Conservation (phyloP, 495 filamentous ascomycete species). For the Neurospora cerealis region DNA sequence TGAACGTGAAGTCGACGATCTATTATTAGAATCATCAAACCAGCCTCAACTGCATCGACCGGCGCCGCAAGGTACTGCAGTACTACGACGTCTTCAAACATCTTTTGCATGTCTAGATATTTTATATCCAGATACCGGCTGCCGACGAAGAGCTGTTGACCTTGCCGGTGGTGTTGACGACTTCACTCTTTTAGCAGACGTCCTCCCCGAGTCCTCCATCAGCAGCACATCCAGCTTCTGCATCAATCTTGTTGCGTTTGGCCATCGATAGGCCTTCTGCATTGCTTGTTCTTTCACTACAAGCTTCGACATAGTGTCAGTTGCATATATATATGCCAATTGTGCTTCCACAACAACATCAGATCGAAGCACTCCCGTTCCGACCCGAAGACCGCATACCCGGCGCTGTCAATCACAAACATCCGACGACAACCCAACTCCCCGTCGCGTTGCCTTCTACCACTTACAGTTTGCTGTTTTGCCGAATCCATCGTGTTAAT, state of each 20-base stretch:
- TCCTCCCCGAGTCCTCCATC: background rate
- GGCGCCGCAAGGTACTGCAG: slow-evolving; percentile 17
- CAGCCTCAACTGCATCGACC: slow-evolving; percentile 27
- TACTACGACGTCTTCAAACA: background rate
- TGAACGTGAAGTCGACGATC: slow-evolving; percentile 7
- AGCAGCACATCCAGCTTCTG: background rate
- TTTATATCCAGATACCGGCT: background rate
- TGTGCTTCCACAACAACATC: background rate
- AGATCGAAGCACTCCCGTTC: background rate
- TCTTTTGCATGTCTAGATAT: background rate
- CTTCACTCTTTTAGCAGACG: background rate
- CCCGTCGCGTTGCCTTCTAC: background rate
- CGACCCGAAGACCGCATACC: background rate
- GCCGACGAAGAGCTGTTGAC: background rate
- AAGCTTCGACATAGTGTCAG: background rate
- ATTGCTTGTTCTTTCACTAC: background rate
- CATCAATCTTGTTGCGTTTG: background rate
- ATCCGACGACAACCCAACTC: background rate
- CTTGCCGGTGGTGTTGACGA: background rate
- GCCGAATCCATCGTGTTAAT: background rate
- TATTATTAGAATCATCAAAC: slow-evolving; percentile 27
- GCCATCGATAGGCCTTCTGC: background rate
- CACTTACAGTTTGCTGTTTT: background rate
- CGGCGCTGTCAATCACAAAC: background rate
- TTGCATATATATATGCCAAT: background rate